Conservation (phyloP, 163 green algal species). For the Scenedesmus sp. region DNA sequence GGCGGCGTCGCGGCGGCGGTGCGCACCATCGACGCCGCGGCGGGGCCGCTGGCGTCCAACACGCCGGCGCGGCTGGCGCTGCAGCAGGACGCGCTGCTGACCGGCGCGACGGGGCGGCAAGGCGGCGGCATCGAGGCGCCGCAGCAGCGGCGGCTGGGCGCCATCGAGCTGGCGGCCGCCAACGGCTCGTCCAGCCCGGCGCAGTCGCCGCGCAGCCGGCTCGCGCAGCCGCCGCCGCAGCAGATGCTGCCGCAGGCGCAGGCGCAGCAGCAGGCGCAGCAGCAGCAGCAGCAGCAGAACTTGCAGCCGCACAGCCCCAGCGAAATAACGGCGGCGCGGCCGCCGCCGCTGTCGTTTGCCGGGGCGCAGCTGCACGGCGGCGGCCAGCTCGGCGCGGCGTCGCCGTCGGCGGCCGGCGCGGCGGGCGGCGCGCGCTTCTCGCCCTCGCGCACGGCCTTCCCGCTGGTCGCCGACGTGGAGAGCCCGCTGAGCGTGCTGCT, state of each 20-base stretch:
- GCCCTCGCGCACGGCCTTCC: neutral
- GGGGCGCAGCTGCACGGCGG: constrained; percentile 33
- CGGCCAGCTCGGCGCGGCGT: constrained; percentile 7
- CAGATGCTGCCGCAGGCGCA: constrained; percentile 4
- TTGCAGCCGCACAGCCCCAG: constrained; percentile 18
- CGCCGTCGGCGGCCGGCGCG: constrained; percentile 11
- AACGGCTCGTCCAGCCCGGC: constrained; percentile 24
- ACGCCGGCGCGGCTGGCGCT: constrained; percentile 35
- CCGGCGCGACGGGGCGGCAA: neutral
- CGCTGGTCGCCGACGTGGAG: neutral
- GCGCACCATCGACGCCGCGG: constrained; percentile 13
- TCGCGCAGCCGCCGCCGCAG: neutral
- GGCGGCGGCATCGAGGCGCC: neutral
- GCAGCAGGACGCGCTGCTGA: constrained; percentile 39
- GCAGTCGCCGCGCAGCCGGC: constrained; percentile 2
- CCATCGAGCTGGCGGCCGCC: constrained; percentile 30
- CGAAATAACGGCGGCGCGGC: neutral
- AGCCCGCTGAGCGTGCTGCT: constrained; percentile 39
- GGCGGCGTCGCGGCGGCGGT: constrained; percentile 2
- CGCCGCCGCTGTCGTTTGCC: neutral
- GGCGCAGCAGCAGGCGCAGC: constrained; percentile 5
- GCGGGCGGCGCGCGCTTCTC: neutral
- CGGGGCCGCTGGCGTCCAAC: constrained; percentile 24
- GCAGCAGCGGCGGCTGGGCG: constrained; percentile 8
- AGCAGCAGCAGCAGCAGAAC: constrained; percentile 33